Conservation (phyloP, 2,329 filamentous ascomycete species). For the Cercospora nicotianae region DNA sequence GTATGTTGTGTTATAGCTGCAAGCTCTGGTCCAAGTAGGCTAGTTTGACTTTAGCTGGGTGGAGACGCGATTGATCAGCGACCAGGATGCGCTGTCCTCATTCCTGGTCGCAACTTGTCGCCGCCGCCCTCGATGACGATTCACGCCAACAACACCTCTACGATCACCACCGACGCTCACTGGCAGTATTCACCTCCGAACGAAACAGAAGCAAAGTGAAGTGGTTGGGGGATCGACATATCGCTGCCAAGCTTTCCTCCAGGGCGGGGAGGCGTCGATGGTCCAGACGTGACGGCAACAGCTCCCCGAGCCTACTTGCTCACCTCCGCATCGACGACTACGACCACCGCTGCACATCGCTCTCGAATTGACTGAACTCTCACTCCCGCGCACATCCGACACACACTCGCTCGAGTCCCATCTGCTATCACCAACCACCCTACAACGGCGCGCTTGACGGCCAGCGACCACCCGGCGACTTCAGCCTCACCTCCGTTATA, state of each 20-base stretch:
- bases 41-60: constrained; percentile 3
- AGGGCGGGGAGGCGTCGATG: constrained; percentile 7
- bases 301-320: constrained; percentile 1
- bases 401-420: background rate
- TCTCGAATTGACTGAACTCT: background rate
- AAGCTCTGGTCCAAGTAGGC: background rate
- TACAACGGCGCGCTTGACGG: background rate
- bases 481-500: constrained; percentile 4
- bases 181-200: background rate
- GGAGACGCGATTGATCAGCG: constrained; percentile 5
- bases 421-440: background rate
- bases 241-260: constrained; percentile 1
- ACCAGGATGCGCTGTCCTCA: constrained; percentile 4
- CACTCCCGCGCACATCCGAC: background rate
- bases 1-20: background rate
- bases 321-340: constrained; percentile 10
- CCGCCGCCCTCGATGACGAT: constrained; percentile 6
- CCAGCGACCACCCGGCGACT: background rate
- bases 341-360: background rate
- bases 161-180: no score
- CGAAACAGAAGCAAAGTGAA: background rate
- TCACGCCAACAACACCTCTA: constrained; percentile 1
- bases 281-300: background rate
- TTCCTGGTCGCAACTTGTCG: constrained; percentile 10
- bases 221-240: background rate